Evolutionary conservation across 768 basidiomycete species (phyloP).

Genomic region (Xerocomellus intermedius): DNA sequence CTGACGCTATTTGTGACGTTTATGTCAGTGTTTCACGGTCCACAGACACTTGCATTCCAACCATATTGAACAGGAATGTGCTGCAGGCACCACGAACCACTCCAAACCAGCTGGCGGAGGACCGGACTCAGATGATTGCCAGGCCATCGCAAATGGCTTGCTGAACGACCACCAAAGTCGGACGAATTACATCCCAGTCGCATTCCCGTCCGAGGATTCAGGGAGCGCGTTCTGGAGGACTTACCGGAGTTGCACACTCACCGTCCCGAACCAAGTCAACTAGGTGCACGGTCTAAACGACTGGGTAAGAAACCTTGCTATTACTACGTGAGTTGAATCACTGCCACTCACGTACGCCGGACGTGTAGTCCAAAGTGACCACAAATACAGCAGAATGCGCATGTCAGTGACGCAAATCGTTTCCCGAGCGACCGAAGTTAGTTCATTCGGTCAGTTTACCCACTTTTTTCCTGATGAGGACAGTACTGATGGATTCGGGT

Average conservation of each 20-base stretch:
- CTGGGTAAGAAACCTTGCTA: not conserved
- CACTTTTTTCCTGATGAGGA: too few relatives aligned
- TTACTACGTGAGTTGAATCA: not conserved
- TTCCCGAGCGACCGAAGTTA: too few relatives aligned
- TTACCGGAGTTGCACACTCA: not conserved
- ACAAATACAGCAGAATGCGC: too few relatives aligned
- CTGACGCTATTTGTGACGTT: too few relatives aligned
- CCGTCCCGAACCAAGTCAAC: not conserved
- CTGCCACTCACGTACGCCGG: too few relatives aligned
- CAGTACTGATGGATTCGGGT: too few relatives aligned
- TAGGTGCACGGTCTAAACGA: fast-evolving
- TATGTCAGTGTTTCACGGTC: too few relatives aligned
- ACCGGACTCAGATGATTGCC: not conserved
- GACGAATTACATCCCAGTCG: not conserved
- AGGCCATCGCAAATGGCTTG: not conserved
- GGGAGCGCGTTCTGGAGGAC: fast-evolving
- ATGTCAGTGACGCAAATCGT: too few relatives aligned
- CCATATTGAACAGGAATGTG: not conserved
- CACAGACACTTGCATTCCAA: not conserved
- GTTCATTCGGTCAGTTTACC: too few relatives aligned
- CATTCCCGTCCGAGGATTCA: not conserved
- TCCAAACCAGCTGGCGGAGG: not conserved
- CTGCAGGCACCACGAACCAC: not conserved
- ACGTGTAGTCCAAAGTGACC: too few relatives aligned
- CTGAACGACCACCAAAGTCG: not conserved